Conservation (phyloP, 1,284 basidiomycete genomes). For the Baeospora myosura region DNA sequence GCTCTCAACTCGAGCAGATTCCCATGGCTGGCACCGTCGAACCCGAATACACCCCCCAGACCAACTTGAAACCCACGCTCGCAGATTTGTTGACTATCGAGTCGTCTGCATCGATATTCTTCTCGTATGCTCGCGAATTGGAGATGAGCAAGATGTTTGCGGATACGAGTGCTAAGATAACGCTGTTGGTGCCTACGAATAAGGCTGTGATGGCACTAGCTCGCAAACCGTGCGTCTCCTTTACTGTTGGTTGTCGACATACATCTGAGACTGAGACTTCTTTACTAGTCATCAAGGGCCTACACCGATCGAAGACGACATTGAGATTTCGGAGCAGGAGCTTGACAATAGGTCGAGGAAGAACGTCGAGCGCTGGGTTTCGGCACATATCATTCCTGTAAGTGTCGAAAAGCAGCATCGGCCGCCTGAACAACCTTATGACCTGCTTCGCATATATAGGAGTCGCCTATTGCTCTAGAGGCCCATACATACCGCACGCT, state of each 20-base stretch:
- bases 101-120: constrained; percentile 67
- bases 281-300: constrained; percentile 49
- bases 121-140: constrained; percentile 68
- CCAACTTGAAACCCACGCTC: constrained; percentile 51
- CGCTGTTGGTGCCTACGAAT: constrained; percentile 69
- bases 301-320: constrained; percentile 29
- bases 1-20: constrained; percentile 20
- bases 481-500: constrained; percentile 40
- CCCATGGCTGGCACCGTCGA: constrained; percentile 17
- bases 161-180: constrained; percentile 31
- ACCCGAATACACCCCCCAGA: constrained; percentile 19
- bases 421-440: constrained; percentile 15
- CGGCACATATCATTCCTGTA: constrained; percentile 68
- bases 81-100: constrained; percentile 72
- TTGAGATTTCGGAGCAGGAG: constrained; percentile 54
- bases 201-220: constrained; percentile 72
- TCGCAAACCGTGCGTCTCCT: constrained; percentile 60
- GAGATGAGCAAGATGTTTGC: constrained; percentile 47
- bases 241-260: neutral
- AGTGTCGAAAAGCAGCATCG: neutral
- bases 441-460: constrained; percentile 20
- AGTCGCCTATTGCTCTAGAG: constrained; percentile 35
- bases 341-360: constrained; percentile 48
- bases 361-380: constrained; percentile 68
- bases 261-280: neutral